Evolutionary conservation across 305 asterid species (phyloP).

Genomic region (Plantago coronopus): DNA sequence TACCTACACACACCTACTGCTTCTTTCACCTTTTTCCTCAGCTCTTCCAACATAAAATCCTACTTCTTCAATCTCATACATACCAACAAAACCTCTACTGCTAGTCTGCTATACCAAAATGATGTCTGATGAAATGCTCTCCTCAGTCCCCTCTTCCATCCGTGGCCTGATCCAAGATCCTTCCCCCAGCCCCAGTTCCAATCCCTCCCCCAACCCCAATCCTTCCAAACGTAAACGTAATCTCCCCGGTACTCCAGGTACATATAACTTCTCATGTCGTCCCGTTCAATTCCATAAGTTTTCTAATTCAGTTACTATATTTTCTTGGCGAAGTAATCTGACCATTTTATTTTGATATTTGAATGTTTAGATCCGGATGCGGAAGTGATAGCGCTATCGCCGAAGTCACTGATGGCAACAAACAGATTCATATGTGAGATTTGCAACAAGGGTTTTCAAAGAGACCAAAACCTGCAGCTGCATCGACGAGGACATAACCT

Average conservation of each 20-base stretch:
- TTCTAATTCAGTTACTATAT: neutral
- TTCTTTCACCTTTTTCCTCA: slow-evolving; percentile 22
- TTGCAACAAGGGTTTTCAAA: slow-evolving; percentile 91
- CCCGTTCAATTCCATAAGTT: neutral
- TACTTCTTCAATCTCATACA: neutral
- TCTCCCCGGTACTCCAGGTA: slow-evolving; percentile 67
- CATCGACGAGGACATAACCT: slow-evolving; percentile 88
- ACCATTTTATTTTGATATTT: neutral
- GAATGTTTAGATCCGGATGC: slow-evolving; percentile 76
- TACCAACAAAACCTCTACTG: neutral
- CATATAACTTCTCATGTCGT: too few species aligned
- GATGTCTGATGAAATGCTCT: slow-evolving; percentile 72
- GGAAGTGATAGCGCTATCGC: slow-evolving; percentile 82
- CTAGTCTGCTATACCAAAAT: slow-evolving; percentile 14
- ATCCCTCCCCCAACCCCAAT: slow-evolving; percentile 59
- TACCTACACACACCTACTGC: slow-evolving; percentile 16
- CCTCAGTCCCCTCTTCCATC: slow-evolving; percentile 46
- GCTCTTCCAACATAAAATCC: neutral
- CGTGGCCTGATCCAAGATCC: slow-evolving; percentile 59
- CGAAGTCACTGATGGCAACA: slow-evolving; percentile 85
- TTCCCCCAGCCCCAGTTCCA: neutral
- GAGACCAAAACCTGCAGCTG: slow-evolving; percentile 88
- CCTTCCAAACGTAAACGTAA: slow-evolving; percentile 54
- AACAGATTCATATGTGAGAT: slow-evolving; percentile 86
- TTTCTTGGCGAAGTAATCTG: too few species aligned